A percentile compares a stretch with the other conserved stretches of the same genome.
These are phyloP conservation scores for Tremellales sp. DNA, from an alignment of 1,284 basidiomycete genomes.

Conservation along the genomic window DNA sequence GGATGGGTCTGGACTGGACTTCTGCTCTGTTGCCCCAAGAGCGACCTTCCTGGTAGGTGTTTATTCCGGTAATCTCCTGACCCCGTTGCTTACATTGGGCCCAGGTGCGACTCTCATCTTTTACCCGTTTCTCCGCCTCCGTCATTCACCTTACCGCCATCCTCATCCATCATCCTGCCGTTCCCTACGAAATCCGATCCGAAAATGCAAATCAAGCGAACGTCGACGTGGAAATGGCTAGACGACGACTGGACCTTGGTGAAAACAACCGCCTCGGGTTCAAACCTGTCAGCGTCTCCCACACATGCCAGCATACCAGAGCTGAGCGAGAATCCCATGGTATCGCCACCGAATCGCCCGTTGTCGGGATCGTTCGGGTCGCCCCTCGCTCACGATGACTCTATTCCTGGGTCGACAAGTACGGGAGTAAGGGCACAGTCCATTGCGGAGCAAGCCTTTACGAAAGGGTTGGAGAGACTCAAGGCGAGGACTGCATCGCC, in stretches of 20 bases:
- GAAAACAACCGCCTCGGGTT: conserved; percentile 18
- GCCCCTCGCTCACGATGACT: conserved; percentile 13
- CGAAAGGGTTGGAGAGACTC: conserved; percentile 47
- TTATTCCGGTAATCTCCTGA: conserved; percentile 49
- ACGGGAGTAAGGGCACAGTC: conserved; percentile 28
- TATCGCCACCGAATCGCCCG: conserved; percentile 10
- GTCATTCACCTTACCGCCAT: conserved; percentile 44
- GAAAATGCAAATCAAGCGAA: conserved; percentile 56
- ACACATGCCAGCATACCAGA: not conserved
- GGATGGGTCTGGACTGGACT: conserved; percentile 72
- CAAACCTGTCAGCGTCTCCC: not conserved
- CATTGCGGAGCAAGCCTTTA: conserved; percentile 49
- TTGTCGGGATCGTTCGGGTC: conserved; percentile 17
- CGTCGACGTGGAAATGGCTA: conserved; percentile 78
- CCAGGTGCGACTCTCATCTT: conserved; percentile 50
- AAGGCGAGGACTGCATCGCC: conserved; percentile 36
- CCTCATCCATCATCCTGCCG: conserved; percentile 52
- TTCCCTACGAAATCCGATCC: conserved; percentile 39
- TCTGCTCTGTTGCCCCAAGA: conserved; percentile 85
- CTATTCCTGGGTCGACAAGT: conserved; percentile 7
- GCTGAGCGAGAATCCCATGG: not conserved
- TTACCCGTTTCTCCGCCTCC: conserved; percentile 54
- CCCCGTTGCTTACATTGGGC: not conserved
- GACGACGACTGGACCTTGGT: conserved; percentile 81
- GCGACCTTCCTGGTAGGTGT: conserved; percentile 78